Evolutionary conservation across 1,139 yeast genomes (phyloP), one percentile per base, ranked within the genome.

Genomic region (Debaryomycetaceae sp.): DNA sequence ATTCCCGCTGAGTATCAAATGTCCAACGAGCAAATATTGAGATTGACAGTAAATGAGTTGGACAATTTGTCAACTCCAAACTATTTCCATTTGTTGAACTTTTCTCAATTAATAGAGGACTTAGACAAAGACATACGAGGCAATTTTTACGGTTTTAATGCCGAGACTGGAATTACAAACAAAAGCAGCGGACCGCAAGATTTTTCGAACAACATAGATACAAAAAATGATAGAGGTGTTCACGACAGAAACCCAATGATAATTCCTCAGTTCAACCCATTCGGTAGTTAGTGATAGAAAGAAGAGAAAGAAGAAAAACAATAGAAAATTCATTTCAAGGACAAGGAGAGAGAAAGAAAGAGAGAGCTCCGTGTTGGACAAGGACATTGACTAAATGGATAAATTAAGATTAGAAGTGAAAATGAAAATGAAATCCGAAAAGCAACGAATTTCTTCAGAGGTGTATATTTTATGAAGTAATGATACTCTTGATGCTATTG

Each of bases 21-120:
- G 43, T 50, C 65, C 11, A 69, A 69, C 51, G 78, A 73, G 6
- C 75, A 71, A 54, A 68, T 72, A 17, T 55, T 67, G 51, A 69
- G 66, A 43, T 73, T 74, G 49, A 66, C 75, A 17, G 64, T 72
- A 36, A 61, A 61, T 39, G 75, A 72, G 47, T 64, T 74, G 47
- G 67, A 62, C 17, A 59, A 58, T 42, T 59, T 73, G 42, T 54
- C 69, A 0, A 46, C 48, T 11, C 72, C 78, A 31, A 71, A 64
- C 50, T 73, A 74, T 53, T 74, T 74, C 62, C 79, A 74, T 51
- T 70, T 66, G 64, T 56, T 61, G 22, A 74, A 73, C 51, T 58
- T 73, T 45, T 56, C 56, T 43, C 71, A 73, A 52, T 65, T 74
- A 50, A 58, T 73, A 38, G 58, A 59, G 27, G 58, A 66, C 45